Conservation (phyloP, 306 rosid genomes). For the Dalbergia cochinchinensis region DNA sequence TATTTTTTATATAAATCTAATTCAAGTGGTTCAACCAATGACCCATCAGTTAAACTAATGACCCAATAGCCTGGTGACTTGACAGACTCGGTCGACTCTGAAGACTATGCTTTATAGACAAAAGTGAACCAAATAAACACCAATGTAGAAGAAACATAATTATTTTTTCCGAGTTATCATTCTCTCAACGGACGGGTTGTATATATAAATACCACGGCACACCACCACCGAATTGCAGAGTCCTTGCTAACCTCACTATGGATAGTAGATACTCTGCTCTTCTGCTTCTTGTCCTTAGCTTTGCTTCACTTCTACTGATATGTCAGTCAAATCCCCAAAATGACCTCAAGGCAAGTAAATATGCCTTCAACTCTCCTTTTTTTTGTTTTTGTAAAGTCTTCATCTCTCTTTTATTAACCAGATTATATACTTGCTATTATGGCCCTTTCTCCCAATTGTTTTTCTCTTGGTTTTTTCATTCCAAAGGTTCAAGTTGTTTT, state of each 20-base stretch:
- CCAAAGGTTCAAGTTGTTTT: neutral
- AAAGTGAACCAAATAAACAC: too few species aligned
- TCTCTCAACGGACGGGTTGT: neutral
- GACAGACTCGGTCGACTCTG: too few species aligned
- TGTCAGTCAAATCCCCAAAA: slow-evolving; percentile 30
- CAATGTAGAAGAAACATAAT: too few species aligned
- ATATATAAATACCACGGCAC: neutral
- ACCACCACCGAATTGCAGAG: neutral
- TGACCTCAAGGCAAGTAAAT: slow-evolving; percentile 1
- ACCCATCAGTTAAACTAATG: too few species aligned
- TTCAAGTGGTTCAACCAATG: too few species aligned
- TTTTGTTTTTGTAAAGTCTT: too few species aligned
- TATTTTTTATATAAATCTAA: too few species aligned
- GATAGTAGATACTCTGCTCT: neutral
- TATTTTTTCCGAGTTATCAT: too few species aligned
- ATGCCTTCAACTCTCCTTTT: neutral
- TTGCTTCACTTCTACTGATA: slow-evolving; percentile 41
- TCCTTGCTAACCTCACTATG: slow-evolving; percentile 3
- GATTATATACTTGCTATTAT: neutral
- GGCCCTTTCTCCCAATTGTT: neutral
- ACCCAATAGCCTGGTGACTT: too few species aligned
- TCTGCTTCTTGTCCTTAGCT: slow-evolving; percentile 32
- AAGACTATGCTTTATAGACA: too few species aligned
- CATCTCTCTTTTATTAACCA: neutral
- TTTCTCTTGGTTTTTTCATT: neutral